These are phyloP conservation scores for Globisporangium paddicum DNA, from an alignment of 352 stramenopile genomes.

Conservation along the genomic window DNA sequence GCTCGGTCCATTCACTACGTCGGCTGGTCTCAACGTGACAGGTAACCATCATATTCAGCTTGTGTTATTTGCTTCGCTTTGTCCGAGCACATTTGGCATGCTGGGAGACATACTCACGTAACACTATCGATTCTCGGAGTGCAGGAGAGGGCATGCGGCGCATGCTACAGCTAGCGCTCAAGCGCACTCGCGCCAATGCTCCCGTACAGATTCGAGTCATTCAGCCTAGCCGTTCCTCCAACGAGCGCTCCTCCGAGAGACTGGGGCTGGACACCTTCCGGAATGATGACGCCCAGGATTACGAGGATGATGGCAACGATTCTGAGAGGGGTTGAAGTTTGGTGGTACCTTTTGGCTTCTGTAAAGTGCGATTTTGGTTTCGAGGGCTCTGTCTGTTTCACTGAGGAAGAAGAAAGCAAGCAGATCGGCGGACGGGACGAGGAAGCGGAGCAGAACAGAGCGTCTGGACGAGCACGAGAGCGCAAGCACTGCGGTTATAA, in stretches of 20 bases:
- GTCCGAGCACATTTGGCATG: background rate
- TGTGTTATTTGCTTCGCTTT: background rate
- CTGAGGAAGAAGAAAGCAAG: background rate
- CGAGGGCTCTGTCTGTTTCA: background rate
- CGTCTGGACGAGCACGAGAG: background rate
- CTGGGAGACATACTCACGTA: background rate
- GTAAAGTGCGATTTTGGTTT: slow-evolving; percentile 5
- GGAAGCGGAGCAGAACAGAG: slow-evolving; percentile 1
- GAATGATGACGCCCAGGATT: background rate
- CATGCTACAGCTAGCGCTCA: slow-evolving; percentile 50
- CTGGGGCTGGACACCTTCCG: background rate
- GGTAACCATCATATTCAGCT: background rate
- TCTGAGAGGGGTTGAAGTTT: slow-evolving; percentile 7
- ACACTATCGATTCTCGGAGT: background rate
- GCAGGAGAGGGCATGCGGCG: slow-evolving; percentile 39
- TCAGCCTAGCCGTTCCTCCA: background rate
- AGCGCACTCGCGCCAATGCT: slow-evolving; percentile 25
- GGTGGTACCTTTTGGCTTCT: background rate
- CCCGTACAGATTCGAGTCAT: slow-evolving; percentile 10
- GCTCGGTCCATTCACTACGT: slow-evolving; percentile 9
- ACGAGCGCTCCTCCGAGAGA: background rate
- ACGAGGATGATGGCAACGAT: slow-evolving; percentile 1
- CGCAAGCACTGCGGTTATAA: background rate
- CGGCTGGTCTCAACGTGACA: slow-evolving; percentile 10
- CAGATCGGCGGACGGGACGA: background rate